Base-by-base conservation (phyloP, 23 red algal species). In the Pyropia yezoensis region DNA sequence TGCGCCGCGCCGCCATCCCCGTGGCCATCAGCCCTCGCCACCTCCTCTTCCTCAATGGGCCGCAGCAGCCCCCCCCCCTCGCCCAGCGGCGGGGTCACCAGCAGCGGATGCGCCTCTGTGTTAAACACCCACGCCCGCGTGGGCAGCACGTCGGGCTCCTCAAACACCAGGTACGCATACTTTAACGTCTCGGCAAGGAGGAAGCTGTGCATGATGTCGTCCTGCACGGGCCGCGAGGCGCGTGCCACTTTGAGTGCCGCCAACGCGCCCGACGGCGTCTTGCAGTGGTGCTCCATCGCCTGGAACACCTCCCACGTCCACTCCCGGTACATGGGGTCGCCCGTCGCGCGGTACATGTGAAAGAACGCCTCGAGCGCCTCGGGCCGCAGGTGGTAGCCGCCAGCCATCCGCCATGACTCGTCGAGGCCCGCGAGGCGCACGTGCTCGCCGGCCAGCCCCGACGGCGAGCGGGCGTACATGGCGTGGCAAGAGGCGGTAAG, bases 321-420 rank as follows among this genome's bases (percentile, higher is more conserved):
- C 18, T 76, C 73, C 5, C 86, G 76, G 55, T 90, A 90, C n/a
- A 77, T 82, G 18, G 61, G 62, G 34, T 87, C 33, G 39, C 56
- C 29, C 3, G 76, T 90, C 50, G 71, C 33, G 34, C 86, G 63
- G 61, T 74, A 90, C 75, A 90, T 63, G 59, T 82, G 82, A 32
- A 90, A 90, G 17, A 90, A 65, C 76, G 86, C 86, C 52, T 90
- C 86, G 21, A 90, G 50, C 61, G 69, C 69, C 59, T 90, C 86
- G 16, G 86, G 86, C 0, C 86, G 86, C 49, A 74, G 73, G 3
- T 78, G 26, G 62, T 93, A 86, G 24, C 78, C 63, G 18, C 78
- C 70, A 12, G 27, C 32, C 83, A 79, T 73, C 51, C 72, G 63
- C 73, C 63, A 79, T 8, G 11, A 1, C 28, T 76, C 55, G 27